A percentile compares a stretch with the other conserved stretches of the same genome.
These are phyloP conservation scores for Rutidosis leptorrhynchoides DNA, from an alignment of 129 eudicot genomes.

Conservation along the genomic window DNA sequence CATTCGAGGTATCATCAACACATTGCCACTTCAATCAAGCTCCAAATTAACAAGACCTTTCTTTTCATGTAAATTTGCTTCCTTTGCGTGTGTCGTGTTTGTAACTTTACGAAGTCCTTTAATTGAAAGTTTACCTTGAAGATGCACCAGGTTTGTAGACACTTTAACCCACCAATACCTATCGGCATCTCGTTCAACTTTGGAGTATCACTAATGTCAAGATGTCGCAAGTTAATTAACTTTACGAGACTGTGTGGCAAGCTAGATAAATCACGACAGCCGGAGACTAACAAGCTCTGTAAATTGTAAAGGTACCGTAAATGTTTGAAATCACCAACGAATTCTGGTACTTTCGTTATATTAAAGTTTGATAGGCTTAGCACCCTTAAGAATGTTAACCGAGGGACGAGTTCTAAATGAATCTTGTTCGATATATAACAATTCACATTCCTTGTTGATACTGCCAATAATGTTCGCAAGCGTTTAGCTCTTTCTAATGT, in stretches of 20 bases:
- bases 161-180: background rate
- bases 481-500: slow-evolving; percentile 18
- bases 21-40: slow-evolving; percentile 28
- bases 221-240: background rate
- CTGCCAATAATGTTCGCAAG: slow-evolving; percentile 34
- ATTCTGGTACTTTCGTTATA: background rate
- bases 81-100: background rate
- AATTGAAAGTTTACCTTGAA: background rate
- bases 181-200: background rate
- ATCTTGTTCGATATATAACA: slow-evolving; percentile 1
- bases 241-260: slow-evolving; percentile 15
- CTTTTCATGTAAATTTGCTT: background rate
- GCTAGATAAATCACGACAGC: slow-evolving; percentile 21
- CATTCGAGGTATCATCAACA: slow-evolving; percentile 21
- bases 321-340: slow-evolving; percentile 18
- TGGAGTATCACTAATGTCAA: background rate
- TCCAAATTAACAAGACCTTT: background rate
- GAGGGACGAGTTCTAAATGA: background rate
- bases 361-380: background rate
- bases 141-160: background rate
- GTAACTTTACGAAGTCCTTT: background rate
- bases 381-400: slow-evolving; percentile 7
- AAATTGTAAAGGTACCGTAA: slow-evolving; percentile 27
- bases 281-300: slow-evolving; percentile 29
- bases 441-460: background rate